These are phyloP conservation scores for Epichloe baconii DNA, from an alignment of 2,329 filamentous ascomycete species.

Conservation along the genomic window DNA sequence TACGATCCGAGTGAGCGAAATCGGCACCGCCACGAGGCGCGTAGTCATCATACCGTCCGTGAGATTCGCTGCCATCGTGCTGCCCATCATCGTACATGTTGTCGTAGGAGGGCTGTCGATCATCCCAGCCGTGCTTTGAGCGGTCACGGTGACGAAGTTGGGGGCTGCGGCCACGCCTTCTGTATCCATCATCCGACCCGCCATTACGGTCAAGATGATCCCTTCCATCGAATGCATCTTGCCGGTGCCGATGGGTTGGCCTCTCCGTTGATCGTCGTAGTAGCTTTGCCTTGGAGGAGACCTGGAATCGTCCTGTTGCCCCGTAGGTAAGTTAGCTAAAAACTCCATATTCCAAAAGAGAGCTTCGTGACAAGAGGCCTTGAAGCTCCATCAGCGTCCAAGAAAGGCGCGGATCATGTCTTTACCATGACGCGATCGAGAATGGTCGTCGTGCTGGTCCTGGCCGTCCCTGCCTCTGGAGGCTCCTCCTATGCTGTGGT, in stretches of 20 bases:
- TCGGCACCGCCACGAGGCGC: constrained; percentile 7
- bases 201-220: constrained; percentile 14
- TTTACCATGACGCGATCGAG: constrained; percentile 39
- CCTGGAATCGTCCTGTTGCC: constrained; percentile 29
- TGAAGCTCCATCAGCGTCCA: constrained; percentile 10
- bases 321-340: constrained; percentile 33
- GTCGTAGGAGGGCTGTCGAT: constrained; percentile 18
- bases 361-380: constrained; percentile 1
- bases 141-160: constrained; percentile 7
- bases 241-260: constrained; percentile 13
- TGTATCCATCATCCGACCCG: constrained; percentile 16
- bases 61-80: constrained; percentile 10
- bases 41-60: constrained; percentile 12
- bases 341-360: constrained; percentile 8
- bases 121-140: constrained; percentile 16
- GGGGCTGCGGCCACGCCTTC: constrained; percentile 10
- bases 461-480: constrained; percentile 10
- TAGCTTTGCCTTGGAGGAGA: constrained; percentile 28
- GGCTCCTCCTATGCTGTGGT: constrained; percentile 4
- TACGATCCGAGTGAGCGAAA: not conserved
- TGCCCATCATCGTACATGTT: constrained; percentile 27
- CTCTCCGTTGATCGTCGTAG: constrained; percentile 21
- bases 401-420: constrained; percentile 22
- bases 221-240: constrained; percentile 13
- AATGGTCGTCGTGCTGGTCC: constrained; percentile 24